Evolutionary conservation across 176 grass and related monocot species (phyloP).

Genomic region (Eleusine coracana): DNA sequence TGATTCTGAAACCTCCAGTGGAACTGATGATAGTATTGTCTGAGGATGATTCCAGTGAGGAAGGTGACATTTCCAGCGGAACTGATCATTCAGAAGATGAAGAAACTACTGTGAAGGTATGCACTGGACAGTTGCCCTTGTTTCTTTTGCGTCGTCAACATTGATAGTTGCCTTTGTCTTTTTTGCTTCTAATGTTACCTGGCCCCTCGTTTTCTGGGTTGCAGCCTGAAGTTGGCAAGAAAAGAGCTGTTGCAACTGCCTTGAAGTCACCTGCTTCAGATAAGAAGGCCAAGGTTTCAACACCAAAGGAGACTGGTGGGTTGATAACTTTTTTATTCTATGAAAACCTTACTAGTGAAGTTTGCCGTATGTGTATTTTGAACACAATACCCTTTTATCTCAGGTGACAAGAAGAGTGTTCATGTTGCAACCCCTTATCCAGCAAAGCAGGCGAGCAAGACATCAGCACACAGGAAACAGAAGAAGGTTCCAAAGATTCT

Average conservation of each 20-base stretch:
- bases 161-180: background rate
- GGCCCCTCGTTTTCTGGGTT: background rate
- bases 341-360: background rate
- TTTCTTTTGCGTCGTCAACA: background rate
- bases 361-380: background rate
- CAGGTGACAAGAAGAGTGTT: conserved; percentile 60
- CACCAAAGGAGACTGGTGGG: conserved; percentile 49
- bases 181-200: conserved; percentile 24
- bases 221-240: conserved; percentile 61
- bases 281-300: conserved; percentile 71
- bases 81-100: conserved; percentile 44
- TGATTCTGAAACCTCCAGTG: conserved; percentile 9
- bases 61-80: conserved; percentile 25
- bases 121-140: background rate
- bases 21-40: conserved; percentile 16
- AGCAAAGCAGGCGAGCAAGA: conserved; percentile 47
- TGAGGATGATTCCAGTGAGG: conserved; percentile 47
- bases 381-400: conserved; percentile 1
- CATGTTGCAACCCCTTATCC: conserved; percentile 70
- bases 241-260: conserved; percentile 49
- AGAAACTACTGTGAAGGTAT: conserved; percentile 56
- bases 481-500: conserved; percentile 1
- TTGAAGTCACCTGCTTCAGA: conserved; percentile 54
- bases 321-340: background rate
- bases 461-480: conserved; percentile 48